Base-by-base conservation (phyloP, 495 filamentous ascomycete species). In the Lasiosphaeria hispida region DNA sequence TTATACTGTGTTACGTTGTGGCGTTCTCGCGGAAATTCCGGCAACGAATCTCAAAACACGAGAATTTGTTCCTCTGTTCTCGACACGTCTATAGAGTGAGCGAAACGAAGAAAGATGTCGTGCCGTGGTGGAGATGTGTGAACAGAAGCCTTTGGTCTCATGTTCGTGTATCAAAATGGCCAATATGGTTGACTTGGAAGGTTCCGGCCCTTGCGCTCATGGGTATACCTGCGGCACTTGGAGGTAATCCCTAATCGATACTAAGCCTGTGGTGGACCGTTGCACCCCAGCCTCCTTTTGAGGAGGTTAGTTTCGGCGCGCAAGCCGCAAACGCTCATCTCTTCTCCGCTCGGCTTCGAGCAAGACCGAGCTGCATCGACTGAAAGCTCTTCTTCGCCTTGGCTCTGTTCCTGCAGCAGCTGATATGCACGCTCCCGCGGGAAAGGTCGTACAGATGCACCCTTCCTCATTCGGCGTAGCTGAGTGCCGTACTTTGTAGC, bases 401-500 rank as follows among this genome's bases (percentile, higher is more conserved):
- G 23, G 23, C 23, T 30, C 23, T 37, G 51, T 43, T 40, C 50
- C 36, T 40, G 14, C 51, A 19, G 51, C 51, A 30, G 37, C 19
- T 23, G 51, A 23, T 23, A 53, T 53, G 51, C 38, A 43, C 10
- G n/a, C 36, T 53, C 38, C 51, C 51, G 51, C 14, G 5, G 38
- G 51, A 36, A 19, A 43, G n/a, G 51, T 18, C 18, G 36, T 18
- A 53, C 51, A 19, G 19, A 33, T 17, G 14, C n/a, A 18, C 17
- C 17, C 10, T 7, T 39, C 50, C 37, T 55, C 38, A 35, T 30
- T 36, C 19, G 40, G 18, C 18, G 50, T 30, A 30, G 18, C 18
- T 17, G 38, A 53, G 50, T 36, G 23, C 23, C 23, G 23, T 30
- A 5, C 35, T 42, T 15, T 17, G 11, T 17, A 41, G 18, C 50